phyloP scores from a whole-genome alignment of 257 asterid genomes.

The Petrea volubilis region DNA sequence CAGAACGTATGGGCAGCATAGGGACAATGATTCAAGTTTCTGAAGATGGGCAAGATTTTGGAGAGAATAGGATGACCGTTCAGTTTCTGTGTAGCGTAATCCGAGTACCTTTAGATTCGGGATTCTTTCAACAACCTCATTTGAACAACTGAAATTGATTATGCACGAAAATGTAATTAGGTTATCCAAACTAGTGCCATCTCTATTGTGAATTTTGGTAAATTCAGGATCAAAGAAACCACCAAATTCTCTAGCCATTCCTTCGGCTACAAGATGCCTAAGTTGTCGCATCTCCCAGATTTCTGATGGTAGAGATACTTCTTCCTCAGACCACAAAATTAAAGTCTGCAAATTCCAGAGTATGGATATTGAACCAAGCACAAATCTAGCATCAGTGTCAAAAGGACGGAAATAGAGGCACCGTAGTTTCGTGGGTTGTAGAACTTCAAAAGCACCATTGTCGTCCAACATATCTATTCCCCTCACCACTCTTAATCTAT shows the following conservation, averaged over 20 bases:
- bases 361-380: too few species aligned
- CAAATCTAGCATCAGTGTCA: too few species aligned
- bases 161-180: neutral
- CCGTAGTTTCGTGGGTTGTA: too few species aligned
- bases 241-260: too few species aligned
- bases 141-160: neutral
- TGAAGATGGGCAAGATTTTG: neutral
- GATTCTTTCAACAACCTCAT: neutral
- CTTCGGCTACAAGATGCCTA: neutral
- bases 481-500: too few species aligned
- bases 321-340: too few species aligned
- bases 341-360: too few species aligned
- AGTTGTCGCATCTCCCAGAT: slow-evolving; percentile 23
- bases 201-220: neutral
- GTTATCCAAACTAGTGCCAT: neutral
- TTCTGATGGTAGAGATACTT: neutral
- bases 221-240: neutral
- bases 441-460: too few species aligned
- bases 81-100: neutral
- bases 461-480: too few species aligned
- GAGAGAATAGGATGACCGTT: neutral
- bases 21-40: too few species aligned
- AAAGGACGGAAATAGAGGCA: too few species aligned
- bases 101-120: neutral
- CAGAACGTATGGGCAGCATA: neutral